Evolutionary conservation across 1,284 basidiomycete species (phyloP), one percentile per base, ranked within the genome.

Genomic region (Ustilago curta): DNA sequence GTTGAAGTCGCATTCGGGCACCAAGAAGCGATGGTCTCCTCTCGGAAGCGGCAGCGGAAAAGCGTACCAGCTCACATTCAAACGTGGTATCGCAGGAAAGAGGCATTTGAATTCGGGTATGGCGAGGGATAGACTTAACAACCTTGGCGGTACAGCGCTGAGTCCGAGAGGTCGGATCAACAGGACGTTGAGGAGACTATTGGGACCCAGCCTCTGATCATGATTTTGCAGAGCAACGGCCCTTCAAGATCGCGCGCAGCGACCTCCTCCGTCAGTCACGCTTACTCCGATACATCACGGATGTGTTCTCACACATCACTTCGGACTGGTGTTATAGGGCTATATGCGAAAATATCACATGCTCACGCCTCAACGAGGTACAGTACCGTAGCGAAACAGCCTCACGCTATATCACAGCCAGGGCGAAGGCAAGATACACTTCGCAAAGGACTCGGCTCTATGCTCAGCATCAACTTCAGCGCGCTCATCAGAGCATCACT

Each of bases 11-110:
- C 79, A 81, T 44, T 65, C 70, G 11, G 76, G 72, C 35, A 71
- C 79, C 23, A 81, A 81, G 70, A 81, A 81, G 65, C 67, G 79
- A 48, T 79, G 77, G 67, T 52, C 71, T 5, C 78, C 79, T 6
- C 51, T 63, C 9, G 79, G 79, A 18, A 58, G 70, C 9, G 71
- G 68, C 16, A 73, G 75, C 21, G 77, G 77, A 11, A 75, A 70
- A 40, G 68, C 70, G 23, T 68, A 69, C 43, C 69, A 74, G 57
- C 56, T 69, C 35, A 67, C 59, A 8, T 79, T 81, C 63, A 81
- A 76, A 62, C 68, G 78, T 27, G 65, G 64, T 8, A 11, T 62
- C 25, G 59, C 79, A 25, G 78, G 78, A 19, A 81, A 79, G 58
- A 61, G 62, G n/a, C 79, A 81, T 29, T 58, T 81, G 37, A 81